phyloP scores from a whole-genome alignment of 805 yeast species.

The Zygosaccharomyces bisporus region DNA sequence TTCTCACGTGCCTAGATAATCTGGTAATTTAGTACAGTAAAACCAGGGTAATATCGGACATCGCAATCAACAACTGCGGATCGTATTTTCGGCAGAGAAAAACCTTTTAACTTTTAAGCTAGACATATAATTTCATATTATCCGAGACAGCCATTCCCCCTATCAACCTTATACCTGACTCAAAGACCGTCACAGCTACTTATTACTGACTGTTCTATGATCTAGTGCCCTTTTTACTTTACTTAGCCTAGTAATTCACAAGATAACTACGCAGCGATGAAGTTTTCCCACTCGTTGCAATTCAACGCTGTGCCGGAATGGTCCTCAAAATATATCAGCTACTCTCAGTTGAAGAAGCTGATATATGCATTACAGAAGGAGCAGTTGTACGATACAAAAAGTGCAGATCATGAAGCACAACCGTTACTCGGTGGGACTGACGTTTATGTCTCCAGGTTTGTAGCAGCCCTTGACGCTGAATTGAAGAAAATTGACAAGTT shows the following conservation, averaged over 20 bases:
- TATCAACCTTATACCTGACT: neutral
- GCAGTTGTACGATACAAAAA: slow-evolving; percentile 24
- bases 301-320: slow-evolving; percentile 98
- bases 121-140: neutral
- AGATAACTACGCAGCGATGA: slow-evolving; percentile 48
- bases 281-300: slow-evolving; percentile 91
- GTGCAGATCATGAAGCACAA: slow-evolving; percentile 16
- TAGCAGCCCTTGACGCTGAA: slow-evolving; percentile 73
- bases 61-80: neutral
- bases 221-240: neutral
- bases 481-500: slow-evolving; percentile 71
- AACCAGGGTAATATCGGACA: too few species aligned
- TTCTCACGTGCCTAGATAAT: too few species aligned
- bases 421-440: slow-evolving; percentile 31
- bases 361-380: slow-evolving; percentile 81
- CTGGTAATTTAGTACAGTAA: too few species aligned
- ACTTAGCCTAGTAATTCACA: neutral
- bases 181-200: neutral
- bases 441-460: slow-evolving; percentile 56
- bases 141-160: neutral
- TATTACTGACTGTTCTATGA: neutral
- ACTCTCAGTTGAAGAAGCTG: slow-evolving; percentile 79
- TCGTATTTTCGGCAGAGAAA: neutral
- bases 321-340: slow-evolving; percentile 88
- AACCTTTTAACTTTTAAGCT: neutral